A percentile compares a stretch with the other conserved stretches of the same genome.
phyloP scores from a whole-genome alignment of 2,329 filamentous ascomycete species.

The Cephalotrichum gorgonifer region DNA sequence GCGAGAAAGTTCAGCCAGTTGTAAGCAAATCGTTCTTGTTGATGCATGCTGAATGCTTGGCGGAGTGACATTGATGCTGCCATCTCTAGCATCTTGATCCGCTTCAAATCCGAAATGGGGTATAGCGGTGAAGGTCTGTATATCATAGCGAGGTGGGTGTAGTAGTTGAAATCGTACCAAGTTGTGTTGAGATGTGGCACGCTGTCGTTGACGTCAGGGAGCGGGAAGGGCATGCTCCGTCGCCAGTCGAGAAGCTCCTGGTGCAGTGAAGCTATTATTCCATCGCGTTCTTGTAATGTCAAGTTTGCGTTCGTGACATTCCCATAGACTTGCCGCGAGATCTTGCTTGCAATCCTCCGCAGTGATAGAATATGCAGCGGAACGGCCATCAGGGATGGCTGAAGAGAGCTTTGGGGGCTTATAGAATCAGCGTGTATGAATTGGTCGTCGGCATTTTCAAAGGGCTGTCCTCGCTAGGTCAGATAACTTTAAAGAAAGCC shows the following conservation, averaged over 20 bases:
- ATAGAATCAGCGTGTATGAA: slow-evolving; percentile 16
- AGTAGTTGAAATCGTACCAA: slow-evolving; percentile 39
- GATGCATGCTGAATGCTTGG: slow-evolving; percentile 25
- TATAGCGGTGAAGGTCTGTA: slow-evolving; percentile 32
- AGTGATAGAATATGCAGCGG: slow-evolving; percentile 30
- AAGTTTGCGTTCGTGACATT: slow-evolving; percentile 11
- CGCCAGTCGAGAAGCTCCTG: slow-evolving; percentile 32
- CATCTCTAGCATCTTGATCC: slow-evolving; percentile 24
- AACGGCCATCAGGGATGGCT: slow-evolving; percentile 25
- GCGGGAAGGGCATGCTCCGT: slow-evolving; percentile 30
- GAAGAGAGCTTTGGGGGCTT: slow-evolving; percentile 13
- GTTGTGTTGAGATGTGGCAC: slow-evolving; percentile 31
- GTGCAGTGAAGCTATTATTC: slow-evolving; percentile 23
- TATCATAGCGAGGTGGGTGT: slow-evolving; percentile 31
- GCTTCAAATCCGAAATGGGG: slow-evolving; percentile 21
- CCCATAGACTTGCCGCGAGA: slow-evolving; percentile 26
- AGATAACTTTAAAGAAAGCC: neutral
- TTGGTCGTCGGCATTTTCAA: slow-evolving; percentile 24
- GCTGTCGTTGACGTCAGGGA: slow-evolving; percentile 23
- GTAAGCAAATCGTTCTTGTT: slow-evolving; percentile 27
- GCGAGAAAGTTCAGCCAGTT: slow-evolving; percentile 30
- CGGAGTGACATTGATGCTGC: slow-evolving; percentile 31
- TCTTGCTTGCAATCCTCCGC: slow-evolving; percentile 28
- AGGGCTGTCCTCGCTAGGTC: slow-evolving; percentile 18
- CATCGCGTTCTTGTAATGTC: slow-evolving; percentile 16